A percentile compares a stretch with the other conserved stretches of the same genome.
Conservation (phyloP, 2,329 filamentous ascomycete genomes). For the Xylaria arbuscula region DNA sequence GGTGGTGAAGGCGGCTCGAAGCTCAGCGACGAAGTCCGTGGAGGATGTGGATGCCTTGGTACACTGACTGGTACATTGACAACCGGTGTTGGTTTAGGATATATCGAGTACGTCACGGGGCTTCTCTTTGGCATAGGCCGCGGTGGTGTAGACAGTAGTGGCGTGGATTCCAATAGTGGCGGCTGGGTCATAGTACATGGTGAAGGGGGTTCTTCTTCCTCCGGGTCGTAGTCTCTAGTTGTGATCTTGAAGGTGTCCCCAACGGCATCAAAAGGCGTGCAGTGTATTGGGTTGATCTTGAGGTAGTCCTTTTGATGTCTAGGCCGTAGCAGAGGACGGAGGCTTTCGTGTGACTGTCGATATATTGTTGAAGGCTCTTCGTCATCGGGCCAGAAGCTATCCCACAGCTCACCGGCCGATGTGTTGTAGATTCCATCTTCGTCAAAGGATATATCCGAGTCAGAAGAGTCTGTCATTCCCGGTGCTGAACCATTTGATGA, state of each 20-base stretch:
- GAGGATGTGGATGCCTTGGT: slow-evolving; percentile 48
- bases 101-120: slow-evolving; percentile 54
- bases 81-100: slow-evolving; percentile 52
- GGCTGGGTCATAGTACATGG: slow-evolving; percentile 30
- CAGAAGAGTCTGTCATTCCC: slow-evolving; percentile 63
- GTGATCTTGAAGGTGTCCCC: slow-evolving; percentile 45
- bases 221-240: slow-evolving; percentile 33
- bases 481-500: slow-evolving; percentile 61
- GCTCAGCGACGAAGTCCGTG: slow-evolving; percentile 49
- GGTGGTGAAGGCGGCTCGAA: slow-evolving; percentile 43
- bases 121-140: slow-evolving; percentile 37
- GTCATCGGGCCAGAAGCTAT: slow-evolving; percentile 60
- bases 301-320: slow-evolving; percentile 40
- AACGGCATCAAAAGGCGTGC: slow-evolving; percentile 37
- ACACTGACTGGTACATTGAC: slow-evolving; percentile 17
- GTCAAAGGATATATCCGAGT: slow-evolving; percentile 63
- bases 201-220: slow-evolving; percentile 45
- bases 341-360: slow-evolving; percentile 36
- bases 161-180: slow-evolving; percentile 35
- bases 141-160: slow-evolving; percentile 24
- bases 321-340: slow-evolving; percentile 38
- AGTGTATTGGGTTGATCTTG: slow-evolving; percentile 31
- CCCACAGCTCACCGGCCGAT: slow-evolving; percentile 61
- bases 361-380: slow-evolving; percentile 7
- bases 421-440: slow-evolving; percentile 63